Evolutionary conservation across 805 yeast genomes (phyloP).

Genomic region (Blastobotrys terrestris): DNA sequence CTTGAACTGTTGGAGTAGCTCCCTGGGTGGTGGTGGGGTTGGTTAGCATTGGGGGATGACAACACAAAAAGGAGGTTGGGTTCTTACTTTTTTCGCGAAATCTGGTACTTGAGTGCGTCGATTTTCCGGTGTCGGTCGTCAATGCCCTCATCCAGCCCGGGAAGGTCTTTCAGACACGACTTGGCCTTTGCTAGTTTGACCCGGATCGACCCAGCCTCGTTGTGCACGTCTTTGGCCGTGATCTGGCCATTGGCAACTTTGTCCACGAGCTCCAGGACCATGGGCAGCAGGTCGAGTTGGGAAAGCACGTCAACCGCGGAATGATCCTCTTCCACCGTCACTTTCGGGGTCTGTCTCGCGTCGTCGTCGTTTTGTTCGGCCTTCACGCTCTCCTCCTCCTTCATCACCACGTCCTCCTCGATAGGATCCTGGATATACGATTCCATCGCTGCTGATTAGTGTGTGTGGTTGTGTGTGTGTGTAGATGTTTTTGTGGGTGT

Average conservation of each 20-base stretch:
- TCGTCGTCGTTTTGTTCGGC: neutral
- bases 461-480: neutral
- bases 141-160: conserved; percentile 24
- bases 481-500: neutral
- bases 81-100: conserved; percentile 10
- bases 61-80: conserved; percentile 3
- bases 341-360: too few relatives aligned
- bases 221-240: conserved; percentile 25
- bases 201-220: conserved; percentile 27
- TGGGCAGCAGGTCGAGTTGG: conserved; percentile 25
- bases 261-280: conserved; percentile 21
- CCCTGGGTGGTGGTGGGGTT: neutral
- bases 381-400: neutral
- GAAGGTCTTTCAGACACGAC: conserved; percentile 15
- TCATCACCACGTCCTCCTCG: neutral
- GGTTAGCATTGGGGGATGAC: neutral
- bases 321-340: neutral
- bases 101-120: conserved; percentile 20
- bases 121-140: conserved; percentile 24
- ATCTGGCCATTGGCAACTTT: conserved; percentile 18
- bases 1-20: neutral
- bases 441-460: neutral
- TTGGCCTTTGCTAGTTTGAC: conserved; percentile 21
- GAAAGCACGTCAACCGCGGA: conserved; percentile 12
- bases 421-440: neutral